phyloP scores from a whole-genome alignment of 768 basidiomycete genomes.

The Hemileccinum rubropunctum region DNA sequence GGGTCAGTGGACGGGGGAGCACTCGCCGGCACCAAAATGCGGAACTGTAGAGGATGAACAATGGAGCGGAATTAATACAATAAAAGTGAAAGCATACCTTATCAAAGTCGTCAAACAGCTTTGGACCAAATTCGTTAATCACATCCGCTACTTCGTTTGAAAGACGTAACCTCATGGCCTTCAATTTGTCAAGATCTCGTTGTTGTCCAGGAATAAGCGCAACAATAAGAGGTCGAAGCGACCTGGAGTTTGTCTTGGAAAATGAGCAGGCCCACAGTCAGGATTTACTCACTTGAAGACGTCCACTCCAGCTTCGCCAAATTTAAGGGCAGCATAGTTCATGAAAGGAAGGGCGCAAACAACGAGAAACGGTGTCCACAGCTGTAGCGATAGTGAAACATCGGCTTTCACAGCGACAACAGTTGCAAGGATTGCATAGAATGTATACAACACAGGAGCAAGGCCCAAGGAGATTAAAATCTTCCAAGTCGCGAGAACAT shows the following conservation, averaged over 20 bases:
- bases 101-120: slow-evolving; percentile 84
- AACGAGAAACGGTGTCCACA: slow-evolving; percentile 78
- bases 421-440: slow-evolving; percentile 82
- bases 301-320: slow-evolving; percentile 97
- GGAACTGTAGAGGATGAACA: slow-evolving; percentile 45
- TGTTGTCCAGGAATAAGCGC: slow-evolving; percentile 89
- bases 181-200: slow-evolving; percentile 70
- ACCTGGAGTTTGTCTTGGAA: slow-evolving; percentile 47
- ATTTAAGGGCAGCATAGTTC: slow-evolving; percentile 92
- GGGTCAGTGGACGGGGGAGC: slow-evolving; percentile 77
- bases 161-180: slow-evolving; percentile 67
- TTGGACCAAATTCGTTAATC: slow-evolving; percentile 87
- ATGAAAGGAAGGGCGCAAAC: slow-evolving; percentile 77
- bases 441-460: slow-evolving; percentile 79
- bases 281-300: slow-evolving; percentile 80
- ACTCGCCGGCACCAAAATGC: slow-evolving; percentile 77
- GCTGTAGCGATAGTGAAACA: slow-evolving; percentile 57
- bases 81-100: slow-evolving; percentile 45
- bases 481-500: slow-evolving; percentile 98
- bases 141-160: slow-evolving; percentile 81
- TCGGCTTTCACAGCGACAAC: slow-evolving; percentile 66
- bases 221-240: slow-evolving; percentile 84
- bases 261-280: not conserved
- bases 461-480: slow-evolving; percentile 90
- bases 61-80: not conserved